A percentile compares a stretch with the other conserved stretches of the same genome.
phyloP scores from a whole-genome alignment of 495 filamentous ascomycete species.

The Bathelium albidoporum region DNA sequence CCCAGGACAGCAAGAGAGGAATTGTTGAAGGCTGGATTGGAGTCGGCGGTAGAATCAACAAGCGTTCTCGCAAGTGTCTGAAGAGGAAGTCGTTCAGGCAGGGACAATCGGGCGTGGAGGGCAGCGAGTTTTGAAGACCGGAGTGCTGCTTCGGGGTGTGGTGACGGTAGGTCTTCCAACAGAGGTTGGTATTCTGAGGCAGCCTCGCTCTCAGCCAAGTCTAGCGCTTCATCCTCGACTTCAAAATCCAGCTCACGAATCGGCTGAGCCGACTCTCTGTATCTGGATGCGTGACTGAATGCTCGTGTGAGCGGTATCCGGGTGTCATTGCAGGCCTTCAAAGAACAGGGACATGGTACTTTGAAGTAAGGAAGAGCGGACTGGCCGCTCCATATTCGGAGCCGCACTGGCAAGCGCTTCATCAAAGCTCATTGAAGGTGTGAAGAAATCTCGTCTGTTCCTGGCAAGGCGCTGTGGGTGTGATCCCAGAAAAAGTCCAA shows the following conservation, averaged over 20 bases:
- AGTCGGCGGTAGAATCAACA: constrained; percentile 73
- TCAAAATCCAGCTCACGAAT: neutral
- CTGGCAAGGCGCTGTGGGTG: neutral
- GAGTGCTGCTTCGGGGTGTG: constrained; percentile 28
- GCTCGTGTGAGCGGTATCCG: constrained; percentile 5
- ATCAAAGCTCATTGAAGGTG: neutral
- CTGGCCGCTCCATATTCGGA: constrained; percentile 1
- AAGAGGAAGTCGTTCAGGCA: constrained; percentile 71
- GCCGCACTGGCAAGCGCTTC: neutral
- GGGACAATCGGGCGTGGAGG: constrained; percentile 79
- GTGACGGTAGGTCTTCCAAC: constrained; percentile 8
- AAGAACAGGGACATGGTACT: constrained; percentile 13
- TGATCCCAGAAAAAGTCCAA: constrained; percentile 1
- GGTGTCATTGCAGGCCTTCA: neutral
- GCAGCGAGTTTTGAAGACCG: constrained; percentile 84
- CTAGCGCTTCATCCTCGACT: neutral
- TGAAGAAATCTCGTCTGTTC: neutral
- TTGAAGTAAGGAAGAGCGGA: constrained; percentile 6
- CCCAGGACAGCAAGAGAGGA: constrained; percentile 71
- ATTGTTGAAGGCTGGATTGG: constrained; percentile 67
- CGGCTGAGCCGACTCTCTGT: neutral
- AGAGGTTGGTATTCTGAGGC: neutral
- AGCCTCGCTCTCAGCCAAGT: neutral
- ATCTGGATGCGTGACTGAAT: neutral
- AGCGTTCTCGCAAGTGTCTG: constrained; percentile 78